These are phyloP conservation scores for Globisporangium carolinianum DNA, from an alignment of 352 stramenopile species.

Conservation along the genomic window DNA sequence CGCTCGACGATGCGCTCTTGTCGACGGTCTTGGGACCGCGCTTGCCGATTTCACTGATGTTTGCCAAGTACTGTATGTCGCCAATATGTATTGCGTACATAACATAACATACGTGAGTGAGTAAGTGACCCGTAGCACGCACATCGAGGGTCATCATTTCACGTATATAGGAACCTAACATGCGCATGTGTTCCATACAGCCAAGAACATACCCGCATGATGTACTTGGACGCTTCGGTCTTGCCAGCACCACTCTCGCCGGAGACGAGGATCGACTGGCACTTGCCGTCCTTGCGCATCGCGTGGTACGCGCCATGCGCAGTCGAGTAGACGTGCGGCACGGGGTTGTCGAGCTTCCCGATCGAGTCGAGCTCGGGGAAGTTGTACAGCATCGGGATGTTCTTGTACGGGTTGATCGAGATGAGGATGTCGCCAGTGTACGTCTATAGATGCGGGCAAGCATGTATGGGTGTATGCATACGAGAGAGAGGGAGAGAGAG, in stretches of 20 bases:
- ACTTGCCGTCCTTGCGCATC: constrained; percentile 70
- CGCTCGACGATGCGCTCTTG: constrained; percentile 19
- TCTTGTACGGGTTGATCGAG: constrained; percentile 96
- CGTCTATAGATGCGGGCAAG: constrained; percentile 35
- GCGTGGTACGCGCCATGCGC: constrained; percentile 79
- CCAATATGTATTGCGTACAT: neutral
- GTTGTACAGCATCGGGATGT: constrained; percentile 89
- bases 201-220: constrained; percentile 65
- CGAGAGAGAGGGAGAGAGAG: constrained; percentile 1
- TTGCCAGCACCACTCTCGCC: constrained; percentile 85
- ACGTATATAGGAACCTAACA: neutral
- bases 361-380: constrained; percentile 86
- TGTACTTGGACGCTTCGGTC: constrained; percentile 89
- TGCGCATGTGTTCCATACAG: neutral
- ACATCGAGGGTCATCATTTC: too few relatives aligned
- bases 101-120: neutral
- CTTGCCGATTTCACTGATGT: constrained; percentile 88
- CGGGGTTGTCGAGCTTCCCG: constrained; percentile 78
- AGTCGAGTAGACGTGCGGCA: constrained; percentile 83
- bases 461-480: neutral
- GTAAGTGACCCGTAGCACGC: neutral
- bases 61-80: constrained; percentile 65
- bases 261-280: constrained; percentile 84
- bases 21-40: constrained; percentile 55
- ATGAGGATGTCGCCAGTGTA: constrained; percentile 94